These are phyloP conservation scores for Cutaneotrichosporon daszewskae DNA, from an alignment of 1,284 basidiomycete genomes.

Conservation along the genomic window DNA sequence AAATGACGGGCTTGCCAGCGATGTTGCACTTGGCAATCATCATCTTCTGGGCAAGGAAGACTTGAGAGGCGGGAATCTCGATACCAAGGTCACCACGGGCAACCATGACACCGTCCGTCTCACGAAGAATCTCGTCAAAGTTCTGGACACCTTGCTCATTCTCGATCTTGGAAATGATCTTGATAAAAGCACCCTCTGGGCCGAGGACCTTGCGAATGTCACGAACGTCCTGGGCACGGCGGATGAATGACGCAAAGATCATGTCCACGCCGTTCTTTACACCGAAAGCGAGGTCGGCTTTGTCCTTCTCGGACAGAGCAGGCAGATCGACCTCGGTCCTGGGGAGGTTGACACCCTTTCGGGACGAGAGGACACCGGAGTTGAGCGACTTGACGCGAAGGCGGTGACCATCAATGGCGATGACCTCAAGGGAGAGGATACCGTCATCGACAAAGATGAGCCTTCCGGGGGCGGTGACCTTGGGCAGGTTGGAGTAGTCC, in stretches of 20 bases:
- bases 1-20: conserved; percentile 94
- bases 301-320: conserved; percentile 96
- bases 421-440: conserved; percentile 88
- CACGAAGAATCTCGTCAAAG: conserved; percentile 93
- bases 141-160: conserved; percentile 96
- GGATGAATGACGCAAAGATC: conserved; percentile 97
- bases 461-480: conserved; percentile 92
- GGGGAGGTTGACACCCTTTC: conserved; percentile 99
- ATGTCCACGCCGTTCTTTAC: conserved; percentile 98
- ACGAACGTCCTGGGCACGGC: conserved; percentile 81
- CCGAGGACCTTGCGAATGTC: conserved; percentile 88
- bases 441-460: conserved; percentile 96
- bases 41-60: conserved; percentile 99
- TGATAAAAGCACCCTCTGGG: conserved; percentile 84
- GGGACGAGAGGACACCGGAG: conserved; percentile 86
- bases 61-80: conserved; percentile 94
- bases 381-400: conserved; percentile 87
- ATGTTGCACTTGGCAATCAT: conserved; percentile 99
- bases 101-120: conserved; percentile 96
- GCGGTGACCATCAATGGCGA: conserved; percentile 72
- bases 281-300: conserved; percentile 88
- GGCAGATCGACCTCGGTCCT: conserved; percentile 98
- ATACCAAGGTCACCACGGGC: conserved; percentile 97
- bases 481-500: conserved; percentile 89
- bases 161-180: conserved; percentile 98